Evolutionary conservation across 352 stramenopile genomes (phyloP), one percentile per base, ranked within the genome.

Genomic region (Globisporangium alternatum): DNA sequence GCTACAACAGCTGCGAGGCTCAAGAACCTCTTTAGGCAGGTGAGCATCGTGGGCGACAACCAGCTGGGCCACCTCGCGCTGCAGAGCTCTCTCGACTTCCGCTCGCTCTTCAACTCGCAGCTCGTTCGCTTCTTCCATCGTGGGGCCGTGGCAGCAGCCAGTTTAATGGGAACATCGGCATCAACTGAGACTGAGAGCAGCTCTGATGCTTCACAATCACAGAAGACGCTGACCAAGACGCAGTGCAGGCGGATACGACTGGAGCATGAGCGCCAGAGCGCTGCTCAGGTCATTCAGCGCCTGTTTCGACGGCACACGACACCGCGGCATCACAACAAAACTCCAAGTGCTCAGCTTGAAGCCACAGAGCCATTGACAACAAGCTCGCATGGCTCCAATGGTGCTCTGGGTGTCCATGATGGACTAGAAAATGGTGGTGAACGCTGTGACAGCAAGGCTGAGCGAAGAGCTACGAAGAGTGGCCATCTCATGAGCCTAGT

Each of bases 11-110:
- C 41, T 5, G 55, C 70, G n/a, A 66, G 54, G 5, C 58, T 75
- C 17, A 90, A 90, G 44, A 76, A 56, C 19, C 67, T 88, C 45
- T 68, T 89, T 5, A 81, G 81, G n/a, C 76, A 88, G 39, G 67
- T 83, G 41, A 81, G 69, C 6, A 54, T 75, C n/a, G 78, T 89
- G 2, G 71, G 77, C 3, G 80, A 90, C 58, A 90, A 90, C 57
- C 80, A 90, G 53, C 43, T 83, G 2, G 80, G 80, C 0, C 69
- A 72, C 35, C 43, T 89, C 17, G 72, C 70, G 22, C 65, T 72
- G 8, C 81, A 90, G 35, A 89, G 76, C 43, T 86, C 71, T 7
- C 59, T 86, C 10, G 76, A 89, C 56, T 84, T 90, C 17, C 80
- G 80, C 17, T 75, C 75, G 19, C 64, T 89, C 37, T 37, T 88